A percentile compares a stretch with the other conserved stretches of the same genome.
These are phyloP conservation scores for Debaryomyces coudertii DNA, from an alignment of 1,139 yeast genomes.

Conservation along the genomic window DNA sequence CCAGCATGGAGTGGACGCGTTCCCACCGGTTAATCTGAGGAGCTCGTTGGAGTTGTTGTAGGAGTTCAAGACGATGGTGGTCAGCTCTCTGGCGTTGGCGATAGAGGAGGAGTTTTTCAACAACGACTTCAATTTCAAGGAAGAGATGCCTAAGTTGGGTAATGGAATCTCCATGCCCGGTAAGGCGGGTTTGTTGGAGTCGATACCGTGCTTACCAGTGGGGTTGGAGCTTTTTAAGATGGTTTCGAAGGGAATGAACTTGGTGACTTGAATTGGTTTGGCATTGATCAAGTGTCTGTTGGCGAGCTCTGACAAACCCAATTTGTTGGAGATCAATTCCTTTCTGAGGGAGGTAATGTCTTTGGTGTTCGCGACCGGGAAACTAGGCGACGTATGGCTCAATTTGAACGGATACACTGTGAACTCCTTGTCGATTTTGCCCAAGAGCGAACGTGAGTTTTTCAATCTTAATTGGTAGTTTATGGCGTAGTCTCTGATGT, in stretches of 20 bases:
- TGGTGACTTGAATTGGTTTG: conserved; percentile 71
- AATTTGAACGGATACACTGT: conserved; percentile 94
- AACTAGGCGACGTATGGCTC: conserved; percentile 59
- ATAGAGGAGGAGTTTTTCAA: conserved; percentile 55
- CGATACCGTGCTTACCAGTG: conserved; percentile 66
- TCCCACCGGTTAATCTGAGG: conserved; percentile 81
- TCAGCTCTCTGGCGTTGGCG: conserved; percentile 66
- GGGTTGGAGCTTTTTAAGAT: conserved; percentile 64
- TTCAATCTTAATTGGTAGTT: conserved; percentile 75
- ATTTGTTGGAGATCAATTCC: conserved; percentile 61
- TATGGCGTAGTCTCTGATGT: conserved; percentile 82
- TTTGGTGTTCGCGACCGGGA: conserved; percentile 55
- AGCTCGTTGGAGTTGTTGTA: conserved; percentile 46
- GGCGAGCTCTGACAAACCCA: conserved; percentile 80
- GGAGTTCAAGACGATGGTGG: conserved; percentile 57
- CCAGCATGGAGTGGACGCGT: conserved; percentile 76
- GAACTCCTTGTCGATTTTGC: conserved; percentile 67
- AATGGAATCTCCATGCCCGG: conserved; percentile 76
- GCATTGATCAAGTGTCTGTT: conserved; percentile 81
- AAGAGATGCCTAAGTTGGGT: conserved; percentile 69
- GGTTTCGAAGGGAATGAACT: conserved; percentile 68
- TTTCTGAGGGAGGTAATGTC: conserved; percentile 45
- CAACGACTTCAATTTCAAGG: conserved; percentile 64
- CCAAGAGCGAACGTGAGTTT: conserved; percentile 71
- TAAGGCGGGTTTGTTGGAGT: conserved; percentile 64